These are phyloP conservation scores for Corymbia calophylla DNA, from an alignment of 441 rosid species.

Conservation along the genomic window DNA sequence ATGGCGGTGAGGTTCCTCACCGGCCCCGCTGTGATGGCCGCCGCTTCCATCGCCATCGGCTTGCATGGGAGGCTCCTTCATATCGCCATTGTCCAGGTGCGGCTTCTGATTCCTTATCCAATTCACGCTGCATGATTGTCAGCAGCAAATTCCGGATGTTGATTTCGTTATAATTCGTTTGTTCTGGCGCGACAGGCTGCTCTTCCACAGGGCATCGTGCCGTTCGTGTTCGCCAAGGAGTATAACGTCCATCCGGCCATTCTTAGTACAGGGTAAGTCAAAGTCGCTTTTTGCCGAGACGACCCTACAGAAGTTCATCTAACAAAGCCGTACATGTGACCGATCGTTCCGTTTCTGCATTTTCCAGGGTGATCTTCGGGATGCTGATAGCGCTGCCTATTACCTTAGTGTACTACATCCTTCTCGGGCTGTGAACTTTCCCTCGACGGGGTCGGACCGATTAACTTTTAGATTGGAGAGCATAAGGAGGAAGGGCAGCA, in stretches of 20 bases:
- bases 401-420: not conserved
- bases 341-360: not conserved
- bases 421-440: not conserved
- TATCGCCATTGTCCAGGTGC: constrained; percentile 61
- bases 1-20: constrained; percentile 66
- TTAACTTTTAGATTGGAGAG: not conserved
- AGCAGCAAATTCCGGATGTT: not conserved
- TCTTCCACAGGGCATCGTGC: not conserved
- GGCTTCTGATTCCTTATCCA: not conserved
- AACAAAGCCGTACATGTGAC: not conserved
- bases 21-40: constrained; percentile 65
- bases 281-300: not conserved
- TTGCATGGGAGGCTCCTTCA: constrained; percentile 56
- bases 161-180: not conserved
- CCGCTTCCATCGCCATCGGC: constrained; percentile 48
- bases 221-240: not conserved
- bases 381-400: not conserved
- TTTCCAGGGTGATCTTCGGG: not conserved
- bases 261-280: not conserved
- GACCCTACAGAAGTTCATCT: not conserved
- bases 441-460: not conserved
- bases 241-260: not conserved
- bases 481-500: not conserved
- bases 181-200: not conserved
- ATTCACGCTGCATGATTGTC: not conserved